Conservation (phyloP, 1,284 basidiomycete species). For the Trametes polyzona region DNA sequence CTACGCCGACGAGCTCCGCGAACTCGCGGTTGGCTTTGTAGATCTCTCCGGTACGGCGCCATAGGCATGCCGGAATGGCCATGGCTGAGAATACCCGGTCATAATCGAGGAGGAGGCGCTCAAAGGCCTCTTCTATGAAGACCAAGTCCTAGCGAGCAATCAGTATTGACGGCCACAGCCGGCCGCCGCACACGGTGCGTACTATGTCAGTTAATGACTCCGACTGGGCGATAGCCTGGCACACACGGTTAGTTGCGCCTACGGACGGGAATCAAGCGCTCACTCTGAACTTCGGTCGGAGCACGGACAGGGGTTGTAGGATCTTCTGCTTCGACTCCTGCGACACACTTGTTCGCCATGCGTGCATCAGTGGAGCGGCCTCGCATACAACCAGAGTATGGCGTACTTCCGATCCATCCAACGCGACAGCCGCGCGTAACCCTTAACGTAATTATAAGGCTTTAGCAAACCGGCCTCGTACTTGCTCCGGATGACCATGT, state of each 20-base stretch:
- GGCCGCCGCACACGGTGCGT: slow-evolving; percentile 28
- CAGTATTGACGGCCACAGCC: slow-evolving; percentile 12
- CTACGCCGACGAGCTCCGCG: slow-evolving; percentile 84
- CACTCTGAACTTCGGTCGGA: slow-evolving; percentile 92
- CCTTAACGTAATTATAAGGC: slow-evolving; percentile 97
- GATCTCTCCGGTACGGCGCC: slow-evolving; percentile 97
- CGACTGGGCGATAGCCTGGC: slow-evolving; percentile 80
- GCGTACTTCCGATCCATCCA: slow-evolving; percentile 95
- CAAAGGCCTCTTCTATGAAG: slow-evolving; percentile 97
- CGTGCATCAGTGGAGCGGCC: not conserved
- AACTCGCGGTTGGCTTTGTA: slow-evolving; percentile 98
- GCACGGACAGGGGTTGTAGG: slow-evolving; percentile 84
- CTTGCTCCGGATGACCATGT: slow-evolving; percentile 93
- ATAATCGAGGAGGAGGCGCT: slow-evolving; percentile 93
- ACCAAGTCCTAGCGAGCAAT: slow-evolving; percentile 77
- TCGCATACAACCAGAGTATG: not conserved
- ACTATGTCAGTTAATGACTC: slow-evolving; percentile 84
- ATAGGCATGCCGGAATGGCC: slow-evolving; percentile 96
- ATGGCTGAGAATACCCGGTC: slow-evolving; percentile 95
- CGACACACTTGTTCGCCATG: slow-evolving; percentile 57
- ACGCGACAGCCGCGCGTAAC: slow-evolving; percentile 84
- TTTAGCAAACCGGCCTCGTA: slow-evolving; percentile 95
- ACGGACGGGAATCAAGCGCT: slow-evolving; percentile 25
- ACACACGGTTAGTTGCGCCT: slow-evolving; percentile 14
- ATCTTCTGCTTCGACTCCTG: slow-evolving; percentile 91